phyloP scores from a whole-genome alignment of 2,329 filamentous ascomycete genomes.

The Microthyrium microscopicum region DNA sequence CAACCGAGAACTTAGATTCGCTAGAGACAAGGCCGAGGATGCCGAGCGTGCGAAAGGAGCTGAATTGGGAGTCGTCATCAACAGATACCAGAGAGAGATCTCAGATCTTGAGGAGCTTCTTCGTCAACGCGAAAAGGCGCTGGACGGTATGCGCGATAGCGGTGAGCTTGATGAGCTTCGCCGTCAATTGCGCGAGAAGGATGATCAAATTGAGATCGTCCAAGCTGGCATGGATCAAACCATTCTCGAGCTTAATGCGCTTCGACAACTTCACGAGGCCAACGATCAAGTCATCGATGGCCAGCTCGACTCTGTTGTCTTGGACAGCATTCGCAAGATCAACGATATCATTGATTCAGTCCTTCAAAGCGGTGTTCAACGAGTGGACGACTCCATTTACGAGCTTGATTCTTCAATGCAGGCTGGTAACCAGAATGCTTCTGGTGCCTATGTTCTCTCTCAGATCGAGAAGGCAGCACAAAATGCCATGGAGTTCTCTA shows the following conservation, averaged over 20 bases:
- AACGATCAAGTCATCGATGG: conserved; percentile 71
- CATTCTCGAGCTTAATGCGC: conserved; percentile 76
- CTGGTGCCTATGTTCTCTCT: conserved; percentile 82
- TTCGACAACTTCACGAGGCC: conserved; percentile 45
- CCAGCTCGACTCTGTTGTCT: conserved; percentile 77
- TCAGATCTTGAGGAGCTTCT: conserved; percentile 89
- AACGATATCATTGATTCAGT: conserved; percentile 97
- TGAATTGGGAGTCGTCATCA: conserved; percentile 83
- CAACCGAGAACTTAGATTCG: conserved; percentile 82
- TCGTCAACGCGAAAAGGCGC: conserved; percentile 64
- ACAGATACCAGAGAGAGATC: conserved; percentile 95
- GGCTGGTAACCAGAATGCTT: conserved; percentile 94
- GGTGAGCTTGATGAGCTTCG: too few relatives aligned
- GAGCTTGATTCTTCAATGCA: conserved; percentile 97
- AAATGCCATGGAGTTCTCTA: conserved; percentile 92
- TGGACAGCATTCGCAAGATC: conserved; percentile 79
- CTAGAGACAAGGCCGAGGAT: conserved; percentile 80
- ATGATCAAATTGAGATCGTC: conserved; percentile 95
- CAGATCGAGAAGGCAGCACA: conserved; percentile 94
- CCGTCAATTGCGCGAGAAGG: conserved; percentile 73
- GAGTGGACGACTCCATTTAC: conserved; percentile 91
- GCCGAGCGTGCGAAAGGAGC: conserved; percentile 85
- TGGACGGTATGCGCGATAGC: conserved; percentile 75
- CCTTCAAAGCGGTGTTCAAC: conserved; percentile 76
- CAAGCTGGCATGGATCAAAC: conserved; percentile 97